Evolutionary conservation across 371 early-diverging fungal genomes (phyloP).

Genomic region (Mucor circinelloides): DNA sequence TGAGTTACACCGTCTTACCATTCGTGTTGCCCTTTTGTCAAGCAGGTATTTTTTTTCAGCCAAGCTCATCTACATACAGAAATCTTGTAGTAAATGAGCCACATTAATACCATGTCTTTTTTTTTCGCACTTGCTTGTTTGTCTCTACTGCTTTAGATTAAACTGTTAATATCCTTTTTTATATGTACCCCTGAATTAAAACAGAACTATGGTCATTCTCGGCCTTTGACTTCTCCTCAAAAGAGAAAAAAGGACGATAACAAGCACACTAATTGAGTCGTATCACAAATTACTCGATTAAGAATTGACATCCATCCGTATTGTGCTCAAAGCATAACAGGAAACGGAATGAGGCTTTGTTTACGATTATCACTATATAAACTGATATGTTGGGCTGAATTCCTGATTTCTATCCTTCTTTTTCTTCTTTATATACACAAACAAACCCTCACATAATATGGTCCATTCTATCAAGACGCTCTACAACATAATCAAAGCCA

Average conservation of each 20-base stretch:
- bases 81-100: neutral
- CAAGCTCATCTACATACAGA: neutral
- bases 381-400: constrained; percentile 11
- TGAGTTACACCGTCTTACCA: neutral
- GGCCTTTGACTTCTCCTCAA: neutral
- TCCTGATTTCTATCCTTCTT: neutral
- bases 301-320: neutral
- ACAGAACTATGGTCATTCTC: neutral
- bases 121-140: neutral
- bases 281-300: neutral
- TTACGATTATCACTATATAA: constrained; percentile 1
- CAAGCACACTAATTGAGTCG: neutral
- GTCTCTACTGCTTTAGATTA: neutral
- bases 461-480: constrained; percentile 1
- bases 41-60: neutral
- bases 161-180: neutral
- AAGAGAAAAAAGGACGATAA: neutral
- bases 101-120: neutral
- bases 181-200: neutral
- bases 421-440: neutral
- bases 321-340: neutral
- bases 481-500: neutral
- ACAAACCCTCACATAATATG: neutral
- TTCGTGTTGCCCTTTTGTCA: neutral
- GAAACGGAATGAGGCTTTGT: constrained; percentile 16